Evolutionary conservation across 768 basidiomycete genomes (phyloP), one percentile per base, ranked within the genome.

Genomic region (Porphyrellus cyaneotinctus): DNA sequence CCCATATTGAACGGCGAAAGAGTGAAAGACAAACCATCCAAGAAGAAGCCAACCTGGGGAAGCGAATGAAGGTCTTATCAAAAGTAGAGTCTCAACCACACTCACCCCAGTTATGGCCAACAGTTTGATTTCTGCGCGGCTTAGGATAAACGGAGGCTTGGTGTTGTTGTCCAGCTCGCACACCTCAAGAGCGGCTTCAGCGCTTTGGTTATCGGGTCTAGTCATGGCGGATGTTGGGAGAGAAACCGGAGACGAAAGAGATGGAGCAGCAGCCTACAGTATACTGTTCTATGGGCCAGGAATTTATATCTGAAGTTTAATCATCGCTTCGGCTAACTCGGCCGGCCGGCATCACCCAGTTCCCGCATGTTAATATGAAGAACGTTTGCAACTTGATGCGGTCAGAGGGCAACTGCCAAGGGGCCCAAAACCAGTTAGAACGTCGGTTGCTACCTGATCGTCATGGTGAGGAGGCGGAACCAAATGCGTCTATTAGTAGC

Each of bases 11-110:
- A 38, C 24, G 24, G 22, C 8, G 43, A 23, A 13, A 26, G 20
- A 10, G 11, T 8, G 15, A 18, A n/a, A 24, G 36, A 64, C 78
- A 39, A 52, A 84, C 84, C 84, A 64, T 87, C 85, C 31, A 87
- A 71, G 72, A 87, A 86, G 67, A 86, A 86, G 8, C 85, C 85
- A 46, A 85, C 79, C 83, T 84, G 51, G 1, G 26, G 15, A 49
- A 31, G 20, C 31, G 4, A 32, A 18, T 9, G 26, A 32, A 15
- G 30, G 9, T 6, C n/a, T 20, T 6, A 22, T 31, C 15, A 15
- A 44, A 35, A n/a, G 31, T 14, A 38, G 28, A 9, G 15, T 9
- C 26, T 28, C 26, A 18, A 1, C 3, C 14, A 8, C 4, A 70
- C 79, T 57, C 53, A 84, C 82, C 9, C 83, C 84, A 47, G 83